Base-by-base conservation (phyloP, 139 green algal species). In the Desmodesmus armatus region DNA sequence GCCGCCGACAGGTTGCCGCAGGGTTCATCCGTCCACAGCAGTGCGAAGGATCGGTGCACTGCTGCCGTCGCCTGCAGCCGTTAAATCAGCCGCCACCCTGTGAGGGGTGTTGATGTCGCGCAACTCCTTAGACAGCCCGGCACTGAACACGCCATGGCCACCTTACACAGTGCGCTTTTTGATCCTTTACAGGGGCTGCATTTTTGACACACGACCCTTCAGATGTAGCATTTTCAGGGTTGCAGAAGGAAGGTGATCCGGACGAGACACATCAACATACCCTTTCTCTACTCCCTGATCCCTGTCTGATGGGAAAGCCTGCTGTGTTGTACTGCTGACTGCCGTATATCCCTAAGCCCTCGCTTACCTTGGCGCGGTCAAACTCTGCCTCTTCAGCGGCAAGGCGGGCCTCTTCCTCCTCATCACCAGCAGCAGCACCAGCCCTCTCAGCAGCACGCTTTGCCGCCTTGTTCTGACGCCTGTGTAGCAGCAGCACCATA, bases 371-470 rank as follows among this genome's bases (percentile, higher is more conserved):
- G 3, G 94, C 95, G 0, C 95, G 89, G 19, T 96, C 85, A 82
- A 94, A 94, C 90, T 97, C 94, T 2, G 93, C 92, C 44, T 96
- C 87, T 83, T 95, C 93, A 19, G 83, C 85, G 29, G 80, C 89
- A 37, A 70, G 81, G 3, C 87, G 35, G 9, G 63, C 88, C 9
- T 72, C 87, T 31, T 33, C 70, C 29, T 85, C 87, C 1, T 83
- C 89, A 49, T 67, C 88, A 21, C 47, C 89, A 37, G 63, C 81
- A 37, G 72, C 78, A 35, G 19, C 44, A 31, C 6, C 87, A 17
- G 65, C 40, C 5, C 69, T 29, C 11, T 67, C 47, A 7, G 80
- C 80, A 31, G 67, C 69, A 31, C 80, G 86, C 85, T 94, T 94
- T 69, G 91, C 91, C 5, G 79, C 63, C 74, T 90, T 91, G 37